Conservation (phyloP, 768 basidiomycete genomes). For the Mycena sanguinolenta region DNA sequence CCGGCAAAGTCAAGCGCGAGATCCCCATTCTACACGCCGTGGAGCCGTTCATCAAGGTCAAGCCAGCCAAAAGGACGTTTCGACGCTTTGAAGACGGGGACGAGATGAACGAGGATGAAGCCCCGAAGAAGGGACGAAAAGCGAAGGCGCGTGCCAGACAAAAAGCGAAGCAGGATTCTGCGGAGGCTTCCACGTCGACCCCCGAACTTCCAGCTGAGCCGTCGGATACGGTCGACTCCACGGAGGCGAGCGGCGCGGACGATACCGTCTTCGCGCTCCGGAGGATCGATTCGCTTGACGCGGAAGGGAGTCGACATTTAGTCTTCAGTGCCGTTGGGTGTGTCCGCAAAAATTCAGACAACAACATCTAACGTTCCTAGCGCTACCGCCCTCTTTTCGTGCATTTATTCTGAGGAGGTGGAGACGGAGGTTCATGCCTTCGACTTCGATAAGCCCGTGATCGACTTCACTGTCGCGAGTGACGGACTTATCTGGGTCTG, state of each 20-base stretch:
- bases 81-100: constrained; percentile 47
- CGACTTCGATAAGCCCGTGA: constrained; percentile 70
- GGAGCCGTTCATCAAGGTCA: constrained; percentile 62
- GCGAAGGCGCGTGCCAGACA: constrained; percentile 34
- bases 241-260: constrained; percentile 29
- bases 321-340: constrained; percentile 85
- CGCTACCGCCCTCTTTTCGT: constrained; percentile 75
- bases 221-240: constrained; percentile 5
- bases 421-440: constrained; percentile 50
- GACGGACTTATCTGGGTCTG: constrained; percentile 59
- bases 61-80: constrained; percentile 47
- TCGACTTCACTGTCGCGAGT: constrained; percentile 64
- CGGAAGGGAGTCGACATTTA: constrained; percentile 51
- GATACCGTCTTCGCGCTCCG: constrained; percentile 69
- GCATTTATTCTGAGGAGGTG: constrained; percentile 44
- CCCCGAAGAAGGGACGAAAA: constrained; percentile 35
- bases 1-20: constrained; percentile 65
- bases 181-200: constrained; percentile 35
- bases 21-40: constrained; percentile 64
- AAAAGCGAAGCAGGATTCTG: constrained; percentile 38
- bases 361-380: constrained; percentile 51
- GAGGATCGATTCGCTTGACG: constrained; percentile 63
- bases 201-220: not conserved
- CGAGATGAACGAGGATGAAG: constrained; percentile 45
- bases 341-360: not conserved